Conservation (phyloP, 148 eudicot genomes). For the Rhododendron kiyosumense region DNA sequence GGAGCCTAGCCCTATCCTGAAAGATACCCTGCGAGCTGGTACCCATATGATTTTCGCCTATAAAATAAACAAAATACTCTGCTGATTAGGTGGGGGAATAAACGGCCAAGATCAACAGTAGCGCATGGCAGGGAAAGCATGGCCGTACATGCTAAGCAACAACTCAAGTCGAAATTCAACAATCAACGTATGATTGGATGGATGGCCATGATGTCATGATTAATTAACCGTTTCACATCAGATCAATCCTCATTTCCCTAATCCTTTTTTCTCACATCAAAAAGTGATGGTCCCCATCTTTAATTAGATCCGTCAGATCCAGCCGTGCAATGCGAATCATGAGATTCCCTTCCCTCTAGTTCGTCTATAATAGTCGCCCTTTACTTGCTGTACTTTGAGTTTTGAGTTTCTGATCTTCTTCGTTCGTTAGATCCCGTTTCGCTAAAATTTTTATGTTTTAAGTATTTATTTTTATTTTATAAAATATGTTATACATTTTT, state of each 20-base stretch:
- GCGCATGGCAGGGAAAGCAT: neutral
- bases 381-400: neutral
- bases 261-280: neutral
- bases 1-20: neutral
- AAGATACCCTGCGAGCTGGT: neutral
- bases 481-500: too few relatives aligned
- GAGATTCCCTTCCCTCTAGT: constrained; percentile 23
- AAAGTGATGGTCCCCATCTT: constrained; percentile 20
- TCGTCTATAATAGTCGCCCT: neutral
- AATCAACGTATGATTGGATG: constrained; percentile 18
- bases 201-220: constrained; percentile 5
- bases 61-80: neutral
- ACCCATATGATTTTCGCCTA: too few relatives aligned
- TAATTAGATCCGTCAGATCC: constrained; percentile 32
- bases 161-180: neutral
- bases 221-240: constrained; percentile 9
- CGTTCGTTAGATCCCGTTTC: too few relatives aligned
- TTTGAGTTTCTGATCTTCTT: too few relatives aligned
- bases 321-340: constrained; percentile 32
- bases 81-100: neutral
- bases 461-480: too few relatives aligned
- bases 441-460: too few relatives aligned
- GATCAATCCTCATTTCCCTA: constrained; percentile 1
- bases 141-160: neutral
- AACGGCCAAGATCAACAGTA: neutral